A percentile compares a stretch with the other conserved stretches of the same genome.
Conservation (phyloP, 768 basidiomycete species). For the Lactifluus pinguis region DNA sequence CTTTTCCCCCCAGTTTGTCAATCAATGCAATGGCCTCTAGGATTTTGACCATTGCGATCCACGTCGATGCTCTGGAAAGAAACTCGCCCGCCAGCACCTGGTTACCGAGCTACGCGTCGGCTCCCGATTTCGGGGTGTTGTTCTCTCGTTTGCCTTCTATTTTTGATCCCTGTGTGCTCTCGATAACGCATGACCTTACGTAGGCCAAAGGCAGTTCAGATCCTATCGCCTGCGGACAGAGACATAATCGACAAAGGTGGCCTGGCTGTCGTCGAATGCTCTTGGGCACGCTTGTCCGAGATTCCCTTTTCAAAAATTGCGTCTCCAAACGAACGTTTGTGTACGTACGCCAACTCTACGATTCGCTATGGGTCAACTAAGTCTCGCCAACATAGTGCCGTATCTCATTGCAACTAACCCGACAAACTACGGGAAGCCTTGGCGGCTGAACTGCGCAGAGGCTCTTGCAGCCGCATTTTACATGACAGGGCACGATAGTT, state of each 20-base stretch:
- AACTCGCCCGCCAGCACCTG: constrained; percentile 75
- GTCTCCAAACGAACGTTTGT: constrained; percentile 82
- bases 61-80: constrained; percentile 79
- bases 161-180: background rate
- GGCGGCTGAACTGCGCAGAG: constrained; percentile 92
- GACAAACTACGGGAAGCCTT: constrained; percentile 96
- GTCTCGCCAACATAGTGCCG: constrained; percentile 51
- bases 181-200: background rate
- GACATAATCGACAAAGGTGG: constrained; percentile 66
- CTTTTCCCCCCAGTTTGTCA: background rate
- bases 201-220: constrained; percentile 76
- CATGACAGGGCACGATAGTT: constrained; percentile 76
- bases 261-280: constrained; percentile 96
- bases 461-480: constrained; percentile 93
- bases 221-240: constrained; percentile 79
- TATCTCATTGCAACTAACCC: constrained; percentile 94
- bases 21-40: constrained; percentile 30
- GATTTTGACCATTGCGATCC: constrained; percentile 99
- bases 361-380: background rate
- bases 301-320: constrained; percentile 92
- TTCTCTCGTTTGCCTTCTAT: constrained; percentile 67
- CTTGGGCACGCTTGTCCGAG: constrained; percentile 93
- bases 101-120: constrained; percentile 81
- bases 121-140: constrained; percentile 80
- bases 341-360: constrained; percentile 39